Evolutionary conservation across 305 asterid species (phyloP).

Genomic region (Galium porrigens): DNA sequence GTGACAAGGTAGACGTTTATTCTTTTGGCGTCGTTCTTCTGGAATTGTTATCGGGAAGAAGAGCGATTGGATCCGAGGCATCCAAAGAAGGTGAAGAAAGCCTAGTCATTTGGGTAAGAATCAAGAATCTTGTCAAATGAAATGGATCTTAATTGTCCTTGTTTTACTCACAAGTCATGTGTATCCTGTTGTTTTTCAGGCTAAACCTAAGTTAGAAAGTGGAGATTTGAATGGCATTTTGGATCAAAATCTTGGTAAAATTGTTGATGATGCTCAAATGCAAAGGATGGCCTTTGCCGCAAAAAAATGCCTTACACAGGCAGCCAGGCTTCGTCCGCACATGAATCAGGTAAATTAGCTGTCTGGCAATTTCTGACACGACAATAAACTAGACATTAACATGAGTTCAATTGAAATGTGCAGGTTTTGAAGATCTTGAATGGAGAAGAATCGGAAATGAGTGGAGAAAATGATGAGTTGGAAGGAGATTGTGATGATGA

Average conservation of each 20-base stretch:
- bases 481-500: slow-evolving; percentile 42
- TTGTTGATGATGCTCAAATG: slow-evolving; percentile 38
- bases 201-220: slow-evolving; percentile 55
- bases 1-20: slow-evolving; percentile 78
- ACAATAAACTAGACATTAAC: neutral
- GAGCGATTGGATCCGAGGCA: slow-evolving; percentile 49
- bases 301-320: slow-evolving; percentile 57
- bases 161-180: neutral
- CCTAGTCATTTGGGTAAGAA: slow-evolving; percentile 81
- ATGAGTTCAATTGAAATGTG: neutral
- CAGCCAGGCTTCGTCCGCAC: slow-evolving; percentile 73
- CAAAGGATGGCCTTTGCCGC: slow-evolving; percentile 65
- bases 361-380: neutral
- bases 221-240: slow-evolving; percentile 41
- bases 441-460: slow-evolving; percentile 34
- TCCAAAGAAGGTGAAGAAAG: slow-evolving; percentile 57
- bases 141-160: neutral
- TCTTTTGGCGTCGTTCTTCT: slow-evolving; percentile 92
- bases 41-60: slow-evolving; percentile 75
- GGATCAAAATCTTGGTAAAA: slow-evolving; percentile 46
- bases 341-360: slow-evolving; percentile 43
- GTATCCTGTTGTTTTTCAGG: slow-evolving; percentile 25
- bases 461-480: slow-evolving; percentile 19
- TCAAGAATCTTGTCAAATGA: neutral
- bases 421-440: slow-evolving; percentile 47